These are phyloP conservation scores for Sporisorium sorghi DNA, from an alignment of 1,284 basidiomycete genomes.

Conservation along the genomic window DNA sequence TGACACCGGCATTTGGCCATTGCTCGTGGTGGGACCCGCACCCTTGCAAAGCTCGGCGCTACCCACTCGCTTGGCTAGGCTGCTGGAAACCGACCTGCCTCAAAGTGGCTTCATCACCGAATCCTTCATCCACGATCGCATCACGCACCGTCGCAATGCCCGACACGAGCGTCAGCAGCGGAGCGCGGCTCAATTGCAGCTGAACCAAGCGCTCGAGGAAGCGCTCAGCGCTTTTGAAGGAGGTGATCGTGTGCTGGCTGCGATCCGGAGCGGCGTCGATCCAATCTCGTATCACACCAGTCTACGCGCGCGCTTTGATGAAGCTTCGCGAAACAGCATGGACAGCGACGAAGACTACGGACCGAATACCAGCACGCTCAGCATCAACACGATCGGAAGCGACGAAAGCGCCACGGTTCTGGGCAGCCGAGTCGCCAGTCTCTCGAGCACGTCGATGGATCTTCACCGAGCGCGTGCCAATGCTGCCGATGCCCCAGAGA, in stretches of 20 bases:
- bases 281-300: not conserved
- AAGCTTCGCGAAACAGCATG: conserved; percentile 16
- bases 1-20: conserved; percentile 52
- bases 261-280: conserved; percentile 20
- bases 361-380: conserved; percentile 45
- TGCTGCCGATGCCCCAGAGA: not conserved
- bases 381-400: conserved; percentile 48
- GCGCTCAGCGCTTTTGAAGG: conserved; percentile 39
- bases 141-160: conserved; percentile 9
- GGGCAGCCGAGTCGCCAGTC: conserved; percentile 39
- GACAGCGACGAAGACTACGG: conserved; percentile 48
- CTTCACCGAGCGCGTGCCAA: conserved; percentile 20
- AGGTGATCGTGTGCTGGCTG: conserved; percentile 35
- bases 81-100: conserved; percentile 28
- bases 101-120: conserved; percentile 21
- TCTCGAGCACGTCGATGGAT: conserved; percentile 23
- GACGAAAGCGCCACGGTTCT: conserved; percentile 53
- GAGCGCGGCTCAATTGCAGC: conserved; percentile 37
- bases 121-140: conserved; percentile 22
- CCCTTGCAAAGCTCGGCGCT: conserved; percentile 28
- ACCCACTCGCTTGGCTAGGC: conserved; percentile 13
- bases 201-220: conserved; percentile 46
- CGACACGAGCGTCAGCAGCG: conserved; percentile 29
- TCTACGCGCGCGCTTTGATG: not conserved
- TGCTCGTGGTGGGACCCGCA: conserved; percentile 50